These are phyloP conservation scores for Corylus avellana DNA, from an alignment of 306 rosid genomes.

Conservation along the genomic window DNA sequence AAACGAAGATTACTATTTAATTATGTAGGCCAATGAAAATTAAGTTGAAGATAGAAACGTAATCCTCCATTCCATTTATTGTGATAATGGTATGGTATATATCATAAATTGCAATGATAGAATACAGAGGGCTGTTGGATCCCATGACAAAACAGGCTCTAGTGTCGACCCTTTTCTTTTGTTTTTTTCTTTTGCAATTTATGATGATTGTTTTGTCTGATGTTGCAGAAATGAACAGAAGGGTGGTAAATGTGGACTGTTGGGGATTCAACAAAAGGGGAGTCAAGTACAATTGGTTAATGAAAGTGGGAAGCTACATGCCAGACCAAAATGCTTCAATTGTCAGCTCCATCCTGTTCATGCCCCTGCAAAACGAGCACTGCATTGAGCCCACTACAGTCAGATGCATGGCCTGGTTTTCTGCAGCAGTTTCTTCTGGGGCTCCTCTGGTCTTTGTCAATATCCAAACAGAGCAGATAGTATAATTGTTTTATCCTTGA, in stretches of 20 bases:
- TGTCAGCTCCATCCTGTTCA: conserved; percentile 62
- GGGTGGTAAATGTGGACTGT: conserved; percentile 28
- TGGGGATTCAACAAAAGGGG: conserved; percentile 48
- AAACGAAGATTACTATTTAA: too few relatives aligned
- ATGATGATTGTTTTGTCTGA: not conserved
- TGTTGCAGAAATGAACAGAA: conserved; percentile 57
- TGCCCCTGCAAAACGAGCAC: conserved; percentile 46
- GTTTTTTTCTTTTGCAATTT: not conserved
- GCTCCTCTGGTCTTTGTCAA: conserved; percentile 79
- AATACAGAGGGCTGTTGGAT: too few relatives aligned
- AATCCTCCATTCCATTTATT: too few relatives aligned
- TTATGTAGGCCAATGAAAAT: too few relatives aligned
- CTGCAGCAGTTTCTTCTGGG: conserved; percentile 69
- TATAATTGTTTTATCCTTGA: too few relatives aligned
- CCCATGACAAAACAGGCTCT: not conserved
- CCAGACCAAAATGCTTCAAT: conserved; percentile 60
- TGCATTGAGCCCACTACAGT: conserved; percentile 50
- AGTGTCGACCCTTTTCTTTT: not conserved
- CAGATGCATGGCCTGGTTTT: conserved; percentile 81
- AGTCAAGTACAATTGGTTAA: conserved; percentile 67
- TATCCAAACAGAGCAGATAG: conserved; percentile 64
- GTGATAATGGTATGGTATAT: too few relatives aligned
- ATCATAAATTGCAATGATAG: too few relatives aligned
- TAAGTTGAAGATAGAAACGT: too few relatives aligned
- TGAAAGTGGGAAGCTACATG: conserved; percentile 47